These are phyloP conservation scores for Colletotrichum sp. DNA, from an alignment of 2,329 filamentous ascomycete genomes.

Conservation along the genomic window DNA sequence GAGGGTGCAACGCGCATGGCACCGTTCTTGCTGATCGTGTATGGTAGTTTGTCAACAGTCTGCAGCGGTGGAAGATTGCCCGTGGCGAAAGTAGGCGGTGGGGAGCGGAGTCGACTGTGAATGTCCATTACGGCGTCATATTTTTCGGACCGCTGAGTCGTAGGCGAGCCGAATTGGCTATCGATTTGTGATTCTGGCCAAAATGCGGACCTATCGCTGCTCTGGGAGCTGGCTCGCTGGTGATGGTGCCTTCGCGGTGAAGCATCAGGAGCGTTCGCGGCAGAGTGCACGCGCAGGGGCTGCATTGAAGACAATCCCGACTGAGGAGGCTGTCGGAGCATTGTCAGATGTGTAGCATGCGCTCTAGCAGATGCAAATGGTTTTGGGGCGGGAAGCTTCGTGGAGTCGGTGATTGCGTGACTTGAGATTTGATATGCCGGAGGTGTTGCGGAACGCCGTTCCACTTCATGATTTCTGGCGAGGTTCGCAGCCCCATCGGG, in stretches of 20 bases:
- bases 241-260: constrained; percentile 23
- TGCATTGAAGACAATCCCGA: constrained; percentile 14
- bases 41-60: constrained; percentile 28
- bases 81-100: background rate
- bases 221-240: constrained; percentile 29
- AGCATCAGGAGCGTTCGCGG: constrained; percentile 21
- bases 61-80: background rate
- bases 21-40: constrained; percentile 39
- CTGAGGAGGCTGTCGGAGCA: constrained; percentile 25
- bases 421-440: constrained; percentile 3
- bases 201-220: constrained; percentile 27
- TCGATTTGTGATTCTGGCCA: constrained; percentile 20
- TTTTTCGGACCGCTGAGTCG: constrained; percentile 13
- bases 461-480: background rate
- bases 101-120: constrained; percentile 3
- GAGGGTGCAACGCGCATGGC: constrained; percentile 32
- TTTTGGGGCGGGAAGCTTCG: constrained; percentile 40
- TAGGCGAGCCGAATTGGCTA: constrained; percentile 19
- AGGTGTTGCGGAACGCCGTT: background rate
- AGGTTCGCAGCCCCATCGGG: background rate
- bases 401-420: constrained; percentile 35
- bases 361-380: constrained; percentile 28
- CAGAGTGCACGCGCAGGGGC: constrained; percentile 23
- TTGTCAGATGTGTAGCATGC: constrained; percentile 23
- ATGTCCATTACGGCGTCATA: constrained; percentile 8